Conservation (phyloP, 2,329 filamentous ascomycete genomes). For the Paecilomyces formosus region DNA sequence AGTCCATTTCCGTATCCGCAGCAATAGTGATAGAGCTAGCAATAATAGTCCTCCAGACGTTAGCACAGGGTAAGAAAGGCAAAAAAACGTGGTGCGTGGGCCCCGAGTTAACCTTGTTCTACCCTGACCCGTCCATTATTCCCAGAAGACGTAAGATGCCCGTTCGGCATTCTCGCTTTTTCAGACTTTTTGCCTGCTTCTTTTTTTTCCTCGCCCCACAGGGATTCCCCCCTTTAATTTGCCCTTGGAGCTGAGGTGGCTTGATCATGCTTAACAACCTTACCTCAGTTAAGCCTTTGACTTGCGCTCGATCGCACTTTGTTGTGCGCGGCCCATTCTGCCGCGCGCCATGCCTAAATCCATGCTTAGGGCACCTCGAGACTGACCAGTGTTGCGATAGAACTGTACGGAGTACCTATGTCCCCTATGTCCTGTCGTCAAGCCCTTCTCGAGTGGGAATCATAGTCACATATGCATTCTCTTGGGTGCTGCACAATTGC, state of each 20-base stretch:
- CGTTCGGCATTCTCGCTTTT: neutral
- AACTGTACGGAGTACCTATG: too few relatives aligned
- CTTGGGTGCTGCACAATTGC: too few relatives aligned
- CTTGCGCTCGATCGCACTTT: neutral
- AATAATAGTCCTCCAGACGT: neutral
- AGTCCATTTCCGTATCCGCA: neutral
- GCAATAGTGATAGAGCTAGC: too few relatives aligned
- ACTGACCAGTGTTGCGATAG: too few relatives aligned
- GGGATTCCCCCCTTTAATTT: neutral
- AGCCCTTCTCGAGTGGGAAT: too few relatives aligned
- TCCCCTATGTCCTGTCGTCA: too few relatives aligned
- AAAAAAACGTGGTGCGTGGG: slow-evolving; percentile 1
- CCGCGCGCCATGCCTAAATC: neutral
- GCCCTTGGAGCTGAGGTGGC: neutral
- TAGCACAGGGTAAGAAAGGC: neutral
- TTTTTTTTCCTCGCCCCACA: neutral
- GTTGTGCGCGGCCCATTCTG: neutral
- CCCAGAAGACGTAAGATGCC: neutral
- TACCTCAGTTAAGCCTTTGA: neutral
- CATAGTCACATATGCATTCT: too few relatives aligned
- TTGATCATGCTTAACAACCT: slow-evolving; percentile 1
- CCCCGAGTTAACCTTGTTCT: neutral
- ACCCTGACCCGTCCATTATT: neutral
- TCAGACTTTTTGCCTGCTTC: neutral
- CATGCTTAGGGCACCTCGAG: neutral